Base-by-base conservation (phyloP, 2,329 filamentous ascomycete species). In the Cladosporium sp. region DNA sequence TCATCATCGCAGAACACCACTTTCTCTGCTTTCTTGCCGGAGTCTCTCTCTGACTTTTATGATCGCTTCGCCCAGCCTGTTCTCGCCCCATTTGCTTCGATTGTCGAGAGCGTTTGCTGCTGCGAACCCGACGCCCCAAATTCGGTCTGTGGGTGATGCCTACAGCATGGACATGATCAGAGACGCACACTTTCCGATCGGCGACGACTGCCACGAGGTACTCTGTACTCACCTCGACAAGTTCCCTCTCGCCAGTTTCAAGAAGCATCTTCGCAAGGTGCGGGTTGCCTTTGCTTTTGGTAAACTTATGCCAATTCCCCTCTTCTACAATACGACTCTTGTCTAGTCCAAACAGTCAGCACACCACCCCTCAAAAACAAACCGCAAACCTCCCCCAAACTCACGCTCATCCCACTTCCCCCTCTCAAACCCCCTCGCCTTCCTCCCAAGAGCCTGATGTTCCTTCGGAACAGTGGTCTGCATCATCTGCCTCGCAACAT, bases 101-200 rank as follows among this genome's bases (percentile, higher is more conserved):
- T 73, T 72, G 1, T 20, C 54, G 49, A 68, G 71, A 2, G 82
- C 82, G 58, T 75, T 67, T 15, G 66, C 68, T 7, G 73, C 77
- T 2, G 59, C 67, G 57, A 79, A 85, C 5, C 84, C 84, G 39
- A 87, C 69, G 1, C 83, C 84, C 84, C 83, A 87, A 48, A 86
- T 76, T 4, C 72, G 61, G 67, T 87, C 83, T 51, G 64, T 71
- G 9, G 82, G 78, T 22, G 64, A 67, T 3, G 70, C 69, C 62
- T 73, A 20, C 55, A 2, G 16, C 8, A 43, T 33, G n/a, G n/a
- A n/a, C 22, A 27, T 9, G 9, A 27, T 27, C 22, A 27, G 22
- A 4, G 9, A 27, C 33, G n/a, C n/a, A n/a, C n/a, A n/a, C n/a
- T n/a, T n/a, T n/a, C n/a, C n/a, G n/a, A n/a, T n/a, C n/a, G n/a